These are phyloP conservation scores for Thraustotheca clavata DNA, from an alignment of 352 stramenopile species.

Conservation along the genomic window DNA sequence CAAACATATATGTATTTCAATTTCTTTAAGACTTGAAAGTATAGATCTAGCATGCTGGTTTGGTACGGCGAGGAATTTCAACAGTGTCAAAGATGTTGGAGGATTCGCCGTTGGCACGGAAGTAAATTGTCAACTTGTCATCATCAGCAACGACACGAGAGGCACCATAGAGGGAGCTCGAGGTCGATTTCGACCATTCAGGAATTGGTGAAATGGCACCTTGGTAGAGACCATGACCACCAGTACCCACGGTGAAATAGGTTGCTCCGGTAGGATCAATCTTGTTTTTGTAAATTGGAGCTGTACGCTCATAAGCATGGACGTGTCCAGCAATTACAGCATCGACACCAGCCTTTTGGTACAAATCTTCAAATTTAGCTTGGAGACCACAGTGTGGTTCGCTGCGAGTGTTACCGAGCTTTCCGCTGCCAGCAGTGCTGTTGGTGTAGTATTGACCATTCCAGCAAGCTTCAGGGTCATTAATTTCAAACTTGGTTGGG, in stretches of 20 bases:
- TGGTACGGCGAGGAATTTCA: too few species aligned
- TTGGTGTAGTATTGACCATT: conserved; percentile 31
- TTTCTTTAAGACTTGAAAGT: too few species aligned
- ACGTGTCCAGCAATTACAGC: conserved; percentile 27
- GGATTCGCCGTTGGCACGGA: neutral
- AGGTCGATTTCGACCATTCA: neutral
- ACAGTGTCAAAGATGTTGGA: neutral
- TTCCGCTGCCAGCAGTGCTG: conserved; percentile 17
- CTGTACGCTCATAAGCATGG: conserved; percentile 18
- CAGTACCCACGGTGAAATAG: neutral
- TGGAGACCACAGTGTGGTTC: conserved; percentile 34
- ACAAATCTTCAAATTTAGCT: conserved; percentile 25
- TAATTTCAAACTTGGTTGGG: conserved; percentile 31
- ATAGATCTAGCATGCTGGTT: too few species aligned
- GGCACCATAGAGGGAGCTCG: neutral
- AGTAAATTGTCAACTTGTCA: neutral
- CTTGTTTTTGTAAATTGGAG: neutral
- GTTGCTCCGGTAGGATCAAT: conserved; percentile 10
- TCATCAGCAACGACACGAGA: neutral
- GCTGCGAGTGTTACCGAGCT: too few species aligned
- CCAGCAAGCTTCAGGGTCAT: conserved; percentile 34
- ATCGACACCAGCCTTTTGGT: conserved; percentile 19
- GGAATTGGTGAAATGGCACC: neutral
- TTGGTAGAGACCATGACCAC: neutral
- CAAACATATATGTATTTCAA: too few species aligned